phyloP scores from a whole-genome alignment of 2,329 filamentous ascomycete genomes.

The Corynespora cassiicola region DNA sequence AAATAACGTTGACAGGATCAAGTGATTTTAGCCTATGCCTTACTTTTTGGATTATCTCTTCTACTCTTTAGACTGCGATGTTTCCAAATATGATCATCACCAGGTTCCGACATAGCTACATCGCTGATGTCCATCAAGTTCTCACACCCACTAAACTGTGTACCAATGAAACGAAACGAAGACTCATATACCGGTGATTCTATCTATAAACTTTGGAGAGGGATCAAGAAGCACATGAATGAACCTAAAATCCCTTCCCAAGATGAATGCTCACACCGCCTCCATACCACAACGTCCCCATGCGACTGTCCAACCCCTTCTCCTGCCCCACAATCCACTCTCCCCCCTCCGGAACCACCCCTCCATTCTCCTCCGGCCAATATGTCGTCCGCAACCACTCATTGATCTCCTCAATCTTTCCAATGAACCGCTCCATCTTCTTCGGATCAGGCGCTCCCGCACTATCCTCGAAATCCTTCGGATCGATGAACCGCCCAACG shows the following conservation, averaged over 20 bases:
- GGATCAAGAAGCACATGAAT: too few relatives aligned
- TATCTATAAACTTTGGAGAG: too few relatives aligned
- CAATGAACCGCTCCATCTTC: conserved; percentile 70
- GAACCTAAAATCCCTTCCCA: conserved; percentile 56
- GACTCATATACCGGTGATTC: too few relatives aligned
- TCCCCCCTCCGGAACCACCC: conserved; percentile 58
- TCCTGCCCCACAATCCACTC: conserved; percentile 92
- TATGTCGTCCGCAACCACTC: conserved; percentile 72
- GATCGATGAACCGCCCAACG: conserved; percentile 77
- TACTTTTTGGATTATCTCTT: too few relatives aligned
- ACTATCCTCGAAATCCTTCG: conserved; percentile 60
- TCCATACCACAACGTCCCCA: conserved; percentile 73
- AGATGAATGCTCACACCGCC: conserved; percentile 72
- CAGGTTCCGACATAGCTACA: too few relatives aligned
- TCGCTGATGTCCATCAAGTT: too few relatives aligned
- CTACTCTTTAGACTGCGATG: too few relatives aligned
- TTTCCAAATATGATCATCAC: too few relatives aligned
- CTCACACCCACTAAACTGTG: too few relatives aligned
- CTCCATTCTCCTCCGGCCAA: conserved; percentile 62
- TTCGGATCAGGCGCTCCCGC: conserved; percentile 55
- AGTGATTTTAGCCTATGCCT: too few relatives aligned
- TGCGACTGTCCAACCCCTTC: conserved; percentile 76
- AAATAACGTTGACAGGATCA: too few relatives aligned
- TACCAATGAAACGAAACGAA: too few relatives aligned
- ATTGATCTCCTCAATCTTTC: conserved; percentile 78